phyloP scores from a whole-genome alignment of 1,284 basidiomycete species.

The Kalmanozyma brasiliensis region DNA sequence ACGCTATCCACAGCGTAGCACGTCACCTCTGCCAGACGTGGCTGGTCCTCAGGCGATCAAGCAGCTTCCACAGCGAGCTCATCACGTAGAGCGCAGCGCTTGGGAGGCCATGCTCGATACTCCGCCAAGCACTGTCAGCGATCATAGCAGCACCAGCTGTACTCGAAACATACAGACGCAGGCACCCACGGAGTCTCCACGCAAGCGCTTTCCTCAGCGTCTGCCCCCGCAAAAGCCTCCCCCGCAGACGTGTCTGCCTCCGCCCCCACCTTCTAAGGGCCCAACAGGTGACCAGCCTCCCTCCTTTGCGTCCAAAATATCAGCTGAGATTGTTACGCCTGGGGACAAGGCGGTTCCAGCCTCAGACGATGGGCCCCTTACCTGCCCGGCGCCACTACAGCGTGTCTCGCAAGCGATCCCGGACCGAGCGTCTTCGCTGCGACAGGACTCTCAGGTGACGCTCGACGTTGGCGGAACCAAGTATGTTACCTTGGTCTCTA shows the following conservation, averaged over 20 bases:
- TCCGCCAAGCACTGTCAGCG: conserved; percentile 12
- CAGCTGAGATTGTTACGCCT: no score
- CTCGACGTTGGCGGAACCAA: conserved; percentile 30
- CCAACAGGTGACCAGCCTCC: no score
- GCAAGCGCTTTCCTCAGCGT: conserved; percentile 5
- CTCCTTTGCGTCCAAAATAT: no score
- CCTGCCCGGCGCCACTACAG: no score
- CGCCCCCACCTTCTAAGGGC: conserved; percentile 12
- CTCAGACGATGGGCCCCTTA: no score
- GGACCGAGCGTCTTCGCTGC: neutral
- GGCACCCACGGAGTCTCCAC: conserved; percentile 3
- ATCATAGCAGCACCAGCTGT: conserved; percentile 12
- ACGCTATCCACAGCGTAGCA: conserved; percentile 3
- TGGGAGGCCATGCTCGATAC: conserved; percentile 14
- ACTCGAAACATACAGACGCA: neutral
- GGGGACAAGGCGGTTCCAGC: no score
- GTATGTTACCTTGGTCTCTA: conserved; percentile 23
- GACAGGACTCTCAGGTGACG: neutral
- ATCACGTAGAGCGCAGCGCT: conserved; percentile 1
- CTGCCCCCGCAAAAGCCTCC: conserved; percentile 47
- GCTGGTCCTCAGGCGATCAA: neutral
- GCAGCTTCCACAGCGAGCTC: neutral
- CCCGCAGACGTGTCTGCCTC: conserved; percentile 23
- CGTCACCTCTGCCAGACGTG: neutral
- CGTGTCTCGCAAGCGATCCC: no score